A percentile compares a stretch with the other conserved stretches of the same genome.
These are phyloP conservation scores for Chloranthus sessilifolius DNA, from an alignment of 164 flowering plant genomes.

Conservation along the genomic window DNA sequence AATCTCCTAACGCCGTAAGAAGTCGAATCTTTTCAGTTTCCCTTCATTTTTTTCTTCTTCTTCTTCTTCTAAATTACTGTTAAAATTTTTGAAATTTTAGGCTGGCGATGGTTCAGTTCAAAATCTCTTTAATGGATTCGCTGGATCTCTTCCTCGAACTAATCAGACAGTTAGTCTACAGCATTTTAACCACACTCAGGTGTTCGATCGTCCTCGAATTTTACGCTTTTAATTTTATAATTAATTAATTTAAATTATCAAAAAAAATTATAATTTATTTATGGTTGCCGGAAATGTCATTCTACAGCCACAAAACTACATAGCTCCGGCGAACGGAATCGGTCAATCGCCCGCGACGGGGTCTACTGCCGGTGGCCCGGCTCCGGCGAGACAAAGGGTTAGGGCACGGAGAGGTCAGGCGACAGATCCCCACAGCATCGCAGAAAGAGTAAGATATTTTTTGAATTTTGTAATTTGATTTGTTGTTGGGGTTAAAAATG, in stretches of 20 bases:
- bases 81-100: conserved; percentile 16
- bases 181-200: conserved; percentile 56
- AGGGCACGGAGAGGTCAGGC: conserved; percentile 98
- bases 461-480: background rate
- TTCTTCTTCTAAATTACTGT: background rate
- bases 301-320: conserved; percentile 35
- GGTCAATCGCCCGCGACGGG: conserved; percentile 40
- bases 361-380: conserved; percentile 30
- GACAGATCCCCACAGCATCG: conserved; percentile 98
- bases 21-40: background rate
- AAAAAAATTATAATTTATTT: background rate
- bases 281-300: background rate
- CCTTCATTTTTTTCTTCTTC: background rate
- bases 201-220: background rate
- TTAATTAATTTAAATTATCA: no score
- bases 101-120: conserved; percentile 47
- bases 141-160: conserved; percentile 43
- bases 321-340: conserved; percentile 30
- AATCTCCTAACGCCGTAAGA: conserved; percentile 26
- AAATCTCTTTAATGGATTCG: conserved; percentile 53
- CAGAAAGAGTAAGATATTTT: conserved; percentile 66
- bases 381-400: conserved; percentile 60
- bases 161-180: conserved; percentile 35
- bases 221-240: background rate
- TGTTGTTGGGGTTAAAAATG: background rate